Evolutionary conservation across 345 rosid genomes (phyloP).

Genomic region (Populus alba): DNA sequence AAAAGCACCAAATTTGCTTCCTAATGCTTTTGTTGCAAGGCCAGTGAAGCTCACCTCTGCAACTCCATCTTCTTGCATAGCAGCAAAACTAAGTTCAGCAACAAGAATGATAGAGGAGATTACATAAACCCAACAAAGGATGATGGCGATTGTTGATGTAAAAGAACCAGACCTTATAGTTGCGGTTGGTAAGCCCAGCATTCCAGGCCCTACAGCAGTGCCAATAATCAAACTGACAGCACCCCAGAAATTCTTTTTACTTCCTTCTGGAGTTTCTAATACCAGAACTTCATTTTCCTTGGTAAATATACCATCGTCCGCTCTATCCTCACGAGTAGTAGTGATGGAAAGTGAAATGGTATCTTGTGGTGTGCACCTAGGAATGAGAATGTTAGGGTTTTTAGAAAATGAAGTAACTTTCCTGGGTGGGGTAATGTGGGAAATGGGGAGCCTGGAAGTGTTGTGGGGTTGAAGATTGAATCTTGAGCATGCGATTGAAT

Average conservation of each 20-base stretch:
- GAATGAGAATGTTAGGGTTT: not conserved
- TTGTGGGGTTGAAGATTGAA: slow-evolving; percentile 10
- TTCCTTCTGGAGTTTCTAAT: slow-evolving; percentile 10
- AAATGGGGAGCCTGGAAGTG: not conserved
- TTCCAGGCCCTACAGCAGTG: slow-evolving; percentile 92
- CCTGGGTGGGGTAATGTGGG: slow-evolving; percentile 4
- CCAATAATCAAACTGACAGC: slow-evolving; percentile 87
- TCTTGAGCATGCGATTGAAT: slow-evolving; percentile 10
- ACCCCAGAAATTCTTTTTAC: slow-evolving; percentile 75
- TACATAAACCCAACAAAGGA: slow-evolving; percentile 82
- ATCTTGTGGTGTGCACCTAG: slow-evolving; percentile 1
- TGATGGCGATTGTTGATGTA: slow-evolving; percentile 59
- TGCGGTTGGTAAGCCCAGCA: slow-evolving; percentile 83
- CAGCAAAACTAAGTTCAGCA: slow-evolving; percentile 82
- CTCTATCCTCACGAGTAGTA: not conserved
- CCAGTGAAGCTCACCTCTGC: slow-evolving; percentile 84
- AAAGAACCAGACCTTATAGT: slow-evolving; percentile 73
- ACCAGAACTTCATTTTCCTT: not conserved
- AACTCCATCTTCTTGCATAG: slow-evolving; percentile 79
- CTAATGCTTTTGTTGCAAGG: slow-evolving; percentile 78
- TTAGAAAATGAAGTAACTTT: not conserved
- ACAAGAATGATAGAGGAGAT: slow-evolving; percentile 79
- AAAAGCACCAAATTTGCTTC: slow-evolving; percentile 57
- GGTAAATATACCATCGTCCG: not conserved
- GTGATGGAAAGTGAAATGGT: not conserved